phyloP scores from a whole-genome alignment of 176 grass and related monocot species.

The Typha latifolia region DNA sequence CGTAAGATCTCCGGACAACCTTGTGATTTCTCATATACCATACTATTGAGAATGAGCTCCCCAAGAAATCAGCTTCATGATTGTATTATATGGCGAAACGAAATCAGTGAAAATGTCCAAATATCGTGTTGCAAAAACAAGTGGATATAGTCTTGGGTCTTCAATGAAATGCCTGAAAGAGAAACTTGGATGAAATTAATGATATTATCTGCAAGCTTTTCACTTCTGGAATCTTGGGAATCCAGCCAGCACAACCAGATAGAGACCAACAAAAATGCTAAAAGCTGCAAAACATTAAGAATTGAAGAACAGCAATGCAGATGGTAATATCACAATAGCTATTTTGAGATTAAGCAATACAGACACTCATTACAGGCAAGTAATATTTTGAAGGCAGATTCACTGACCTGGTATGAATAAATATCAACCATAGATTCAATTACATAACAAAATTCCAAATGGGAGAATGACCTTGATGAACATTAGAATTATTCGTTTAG shows the following conservation, averaged over 20 bases:
- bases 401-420: no score
- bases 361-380: no score
- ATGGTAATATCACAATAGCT: no score
- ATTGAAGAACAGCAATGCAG: background rate
- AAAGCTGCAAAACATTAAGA: background rate
- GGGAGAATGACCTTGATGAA: no score
- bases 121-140: conserved; percentile 86
- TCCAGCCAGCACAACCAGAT: background rate
- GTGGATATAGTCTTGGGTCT: conserved; percentile 93
- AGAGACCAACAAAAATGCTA: background rate
- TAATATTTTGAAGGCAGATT: no score
- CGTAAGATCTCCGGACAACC: conserved; percentile 81
- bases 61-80: conserved; percentile 93
- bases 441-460: no score
- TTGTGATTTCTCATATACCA: conserved; percentile 93
- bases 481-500: no score
- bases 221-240: background rate
- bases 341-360: no score
- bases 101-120: conserved; percentile 78
- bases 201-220: background rate
- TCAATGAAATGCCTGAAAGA: conserved; percentile 77
- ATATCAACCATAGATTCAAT: no score
- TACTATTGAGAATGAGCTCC: conserved; percentile 84
- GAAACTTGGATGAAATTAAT: background rate
- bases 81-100: conserved; percentile 68